Percentiles rank a stretch among this genome's conserved stretches.
Evolutionary conservation across 495 filamentous ascomycete genomes (phyloP).

Genomic region (Penicilliopsis zonata): DNA sequence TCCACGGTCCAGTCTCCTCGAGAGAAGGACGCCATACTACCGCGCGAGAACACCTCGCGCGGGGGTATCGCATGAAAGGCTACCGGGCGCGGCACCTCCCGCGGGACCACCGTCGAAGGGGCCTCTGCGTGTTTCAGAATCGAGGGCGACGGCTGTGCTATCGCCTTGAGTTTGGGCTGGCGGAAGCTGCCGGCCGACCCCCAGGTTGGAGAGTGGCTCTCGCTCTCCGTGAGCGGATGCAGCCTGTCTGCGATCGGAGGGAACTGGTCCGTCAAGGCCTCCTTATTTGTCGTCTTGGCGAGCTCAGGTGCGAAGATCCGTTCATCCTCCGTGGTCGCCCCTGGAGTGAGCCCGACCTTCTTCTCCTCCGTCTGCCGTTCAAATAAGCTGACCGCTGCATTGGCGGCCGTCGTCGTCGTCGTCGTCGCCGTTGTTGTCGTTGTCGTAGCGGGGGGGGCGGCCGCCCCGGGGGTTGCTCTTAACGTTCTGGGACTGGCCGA

Average conservation of each 20-base stretch:
- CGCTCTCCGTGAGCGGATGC: slow-evolving; percentile 25
- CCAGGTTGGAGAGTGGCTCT: slow-evolving; percentile 45
- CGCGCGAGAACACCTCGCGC: slow-evolving; percentile 32
- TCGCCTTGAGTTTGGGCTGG: slow-evolving; percentile 63
- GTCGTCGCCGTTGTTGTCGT: slow-evolving; percentile 30
- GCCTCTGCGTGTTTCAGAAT: slow-evolving; percentile 55
- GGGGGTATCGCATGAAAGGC: no score
- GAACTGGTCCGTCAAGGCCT: slow-evolving; percentile 23
- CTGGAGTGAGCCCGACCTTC: slow-evolving; percentile 35
- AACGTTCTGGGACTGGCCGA: slow-evolving; percentile 11
- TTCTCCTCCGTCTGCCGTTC: slow-evolving; percentile 28
- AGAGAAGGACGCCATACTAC: slow-evolving; percentile 29
- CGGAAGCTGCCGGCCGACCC: slow-evolving; percentile 48
- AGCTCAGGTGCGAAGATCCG: slow-evolving; percentile 41
- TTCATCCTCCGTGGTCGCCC: slow-evolving; percentile 47
- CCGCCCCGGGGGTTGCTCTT: slow-evolving; percentile 10
- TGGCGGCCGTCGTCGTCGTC: slow-evolving; percentile 30
- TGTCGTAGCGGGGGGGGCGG: slow-evolving; percentile 17
- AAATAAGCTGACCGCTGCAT: slow-evolving; percentile 26
- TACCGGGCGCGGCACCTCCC: slow-evolving; percentile 6
- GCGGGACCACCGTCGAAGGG: slow-evolving; percentile 12
- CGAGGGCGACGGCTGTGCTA: slow-evolving; percentile 55
- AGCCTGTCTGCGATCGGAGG: slow-evolving; percentile 8
- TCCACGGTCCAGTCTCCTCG: slow-evolving; percentile 69
- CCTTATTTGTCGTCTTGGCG: slow-evolving; percentile 19